Percentiles rank a stretch among this genome's conserved stretches.
phyloP scores from a whole-genome alignment of 345 rosid genomes.

The Firmiana major region DNA sequence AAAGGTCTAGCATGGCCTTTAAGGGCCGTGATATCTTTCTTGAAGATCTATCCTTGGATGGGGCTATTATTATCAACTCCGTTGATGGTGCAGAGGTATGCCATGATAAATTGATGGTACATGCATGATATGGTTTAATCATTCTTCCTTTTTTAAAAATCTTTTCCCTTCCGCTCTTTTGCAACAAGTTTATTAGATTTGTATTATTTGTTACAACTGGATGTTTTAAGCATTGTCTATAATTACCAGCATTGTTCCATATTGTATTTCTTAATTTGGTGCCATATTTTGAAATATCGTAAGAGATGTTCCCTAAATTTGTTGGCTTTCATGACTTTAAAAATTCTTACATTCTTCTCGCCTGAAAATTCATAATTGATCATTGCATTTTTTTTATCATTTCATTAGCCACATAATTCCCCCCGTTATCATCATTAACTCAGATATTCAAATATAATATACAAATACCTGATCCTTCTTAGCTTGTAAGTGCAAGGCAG shows the following conservation, averaged over 20 bases:
- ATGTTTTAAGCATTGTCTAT: neutral
- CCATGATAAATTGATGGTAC: neutral
- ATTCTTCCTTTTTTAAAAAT: neutral
- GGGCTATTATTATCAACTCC: conserved; percentile 67
- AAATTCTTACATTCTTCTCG: neutral
- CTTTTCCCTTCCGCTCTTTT: neutral
- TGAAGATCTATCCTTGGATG: conserved; percentile 69
- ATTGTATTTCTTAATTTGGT: neutral
- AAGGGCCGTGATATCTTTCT: conserved; percentile 54
- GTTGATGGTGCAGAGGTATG: conserved; percentile 80
- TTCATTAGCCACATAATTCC: neutral
- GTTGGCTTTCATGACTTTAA: neutral
- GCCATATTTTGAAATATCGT: neutral
- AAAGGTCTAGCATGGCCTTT: conserved; percentile 66
- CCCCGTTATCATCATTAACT: neutral
- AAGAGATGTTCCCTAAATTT: neutral
- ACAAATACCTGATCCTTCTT: neutral
- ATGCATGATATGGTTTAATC: neutral
- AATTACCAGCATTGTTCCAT: neutral
- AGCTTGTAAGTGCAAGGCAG: neutral
- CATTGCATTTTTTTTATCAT: neutral
- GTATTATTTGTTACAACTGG: neutral
- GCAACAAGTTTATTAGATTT: neutral
- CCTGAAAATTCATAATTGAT: neutral
- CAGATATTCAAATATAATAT: neutral